phyloP scores from a whole-genome alignment of 495 filamentous ascomycete genomes.

The Bacidia rubella region DNA sequence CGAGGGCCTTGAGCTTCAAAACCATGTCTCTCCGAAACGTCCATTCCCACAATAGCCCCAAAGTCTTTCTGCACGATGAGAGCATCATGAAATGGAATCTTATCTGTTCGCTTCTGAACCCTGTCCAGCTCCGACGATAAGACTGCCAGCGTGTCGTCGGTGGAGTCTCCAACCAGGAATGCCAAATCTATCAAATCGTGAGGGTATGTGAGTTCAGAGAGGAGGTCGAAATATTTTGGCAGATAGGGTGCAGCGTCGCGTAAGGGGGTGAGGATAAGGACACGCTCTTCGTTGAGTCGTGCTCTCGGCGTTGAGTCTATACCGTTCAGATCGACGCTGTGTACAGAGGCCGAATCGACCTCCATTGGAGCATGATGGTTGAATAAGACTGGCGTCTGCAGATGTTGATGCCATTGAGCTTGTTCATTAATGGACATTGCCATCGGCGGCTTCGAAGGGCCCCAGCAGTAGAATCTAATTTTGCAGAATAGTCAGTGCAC shows the following conservation, averaged over 20 bases:
- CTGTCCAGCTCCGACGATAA: slow-evolving; percentile 73
- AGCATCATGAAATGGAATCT: slow-evolving; percentile 67
- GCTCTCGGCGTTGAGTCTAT: slow-evolving; percentile 73
- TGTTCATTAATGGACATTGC: slow-evolving; percentile 86
- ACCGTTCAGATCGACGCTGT: slow-evolving; percentile 67
- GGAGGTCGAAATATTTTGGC: slow-evolving; percentile 80
- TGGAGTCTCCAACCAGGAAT: slow-evolving; percentile 85
- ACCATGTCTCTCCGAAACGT: slow-evolving; percentile 67
- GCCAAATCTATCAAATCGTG: slow-evolving; percentile 90
- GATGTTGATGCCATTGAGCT: slow-evolving; percentile 72
- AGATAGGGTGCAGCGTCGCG: slow-evolving; percentile 77
- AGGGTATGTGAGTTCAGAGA: slow-evolving; percentile 82
- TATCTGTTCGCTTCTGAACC: slow-evolving; percentile 69
- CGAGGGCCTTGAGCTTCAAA: slow-evolving; percentile 83
- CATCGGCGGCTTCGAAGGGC: slow-evolving; percentile 83
- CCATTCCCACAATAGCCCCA: slow-evolving; percentile 51
- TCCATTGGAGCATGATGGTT: slow-evolving; percentile 84
- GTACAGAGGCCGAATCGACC: slow-evolving; percentile 68
- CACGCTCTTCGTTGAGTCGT: slow-evolving; percentile 62
- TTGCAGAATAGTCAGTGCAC: neutral
- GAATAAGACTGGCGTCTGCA: slow-evolving; percentile 85
- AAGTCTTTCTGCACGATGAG: slow-evolving; percentile 85
- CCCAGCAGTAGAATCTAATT: slow-evolving; percentile 89
- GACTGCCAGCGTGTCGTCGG: slow-evolving; percentile 75
- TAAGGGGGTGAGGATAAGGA: slow-evolving; percentile 90